These are phyloP conservation scores for Sporisorium exsertum DNA, from an alignment of 1,284 basidiomycete species.

Conservation along the genomic window DNA sequence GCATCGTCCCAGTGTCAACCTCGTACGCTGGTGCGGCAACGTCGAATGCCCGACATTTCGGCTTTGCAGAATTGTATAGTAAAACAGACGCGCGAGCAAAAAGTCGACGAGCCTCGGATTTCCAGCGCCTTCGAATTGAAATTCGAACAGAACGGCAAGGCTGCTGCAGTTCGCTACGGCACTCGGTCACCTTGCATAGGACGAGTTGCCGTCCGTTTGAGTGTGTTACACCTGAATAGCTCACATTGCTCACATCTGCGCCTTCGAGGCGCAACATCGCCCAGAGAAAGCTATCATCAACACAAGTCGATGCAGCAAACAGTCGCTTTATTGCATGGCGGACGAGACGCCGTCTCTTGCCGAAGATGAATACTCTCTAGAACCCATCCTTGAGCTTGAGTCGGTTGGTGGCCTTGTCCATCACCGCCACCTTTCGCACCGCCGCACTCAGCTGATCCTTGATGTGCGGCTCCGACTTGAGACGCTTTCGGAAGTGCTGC, in stretches of 20 bases:
- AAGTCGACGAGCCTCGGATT: constrained; percentile 4
- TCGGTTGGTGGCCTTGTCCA: constrained; percentile 61
- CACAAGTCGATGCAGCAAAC: background rate
- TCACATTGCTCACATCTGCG: background rate
- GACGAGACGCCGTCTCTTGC: background rate
- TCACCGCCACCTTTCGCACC: constrained; percentile 58
- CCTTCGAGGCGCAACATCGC: background rate
- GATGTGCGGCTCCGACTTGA: constrained; percentile 60
- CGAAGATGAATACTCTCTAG: background rate
- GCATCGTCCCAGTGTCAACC: too few species aligned
- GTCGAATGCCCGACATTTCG: background rate
- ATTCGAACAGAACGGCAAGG: background rate
- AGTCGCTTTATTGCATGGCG: background rate
- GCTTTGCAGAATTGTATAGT: background rate
- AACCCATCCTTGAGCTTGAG: constrained; percentile 61
- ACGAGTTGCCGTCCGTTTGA: background rate
- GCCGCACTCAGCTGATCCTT: constrained; percentile 62
- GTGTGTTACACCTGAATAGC: background rate
- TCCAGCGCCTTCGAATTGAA: constrained; percentile 1
- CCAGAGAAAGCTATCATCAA: background rate
- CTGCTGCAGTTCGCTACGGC: background rate
- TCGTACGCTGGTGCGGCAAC: background rate
- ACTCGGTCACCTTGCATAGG: background rate
- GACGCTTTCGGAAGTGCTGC: constrained; percentile 59
- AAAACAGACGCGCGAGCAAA: background rate